These are phyloP conservation scores for Mucor circinelloides DNA, from an alignment of 371 early-diverging fungal species.

Conservation along the genomic window DNA sequence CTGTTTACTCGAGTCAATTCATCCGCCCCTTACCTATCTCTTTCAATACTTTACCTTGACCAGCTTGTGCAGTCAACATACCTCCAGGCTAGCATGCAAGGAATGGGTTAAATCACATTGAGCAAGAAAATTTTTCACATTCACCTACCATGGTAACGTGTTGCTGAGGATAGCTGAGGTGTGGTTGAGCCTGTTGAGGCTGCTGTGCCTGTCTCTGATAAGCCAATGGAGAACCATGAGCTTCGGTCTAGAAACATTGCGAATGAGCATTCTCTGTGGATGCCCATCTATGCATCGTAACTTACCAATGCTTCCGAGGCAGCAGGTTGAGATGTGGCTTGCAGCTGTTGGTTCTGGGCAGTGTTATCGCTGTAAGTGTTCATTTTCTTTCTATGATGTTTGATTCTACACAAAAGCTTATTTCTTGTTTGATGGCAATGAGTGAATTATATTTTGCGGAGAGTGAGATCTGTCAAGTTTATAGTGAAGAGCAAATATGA, in stretches of 20 bases:
- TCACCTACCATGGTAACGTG: conserved; percentile 14
- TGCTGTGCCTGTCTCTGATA: conserved; percentile 11
- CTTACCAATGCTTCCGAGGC: conserved; percentile 14
- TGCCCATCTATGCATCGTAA: background rate
- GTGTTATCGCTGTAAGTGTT: conserved; percentile 11
- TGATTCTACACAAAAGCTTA: conserved; percentile 1
- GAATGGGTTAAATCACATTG: background rate
- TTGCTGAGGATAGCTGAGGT: conserved; percentile 12
- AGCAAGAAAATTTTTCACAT: background rate
- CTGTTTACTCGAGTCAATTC: conserved; percentile 1
- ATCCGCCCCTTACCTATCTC: conserved; percentile 9
- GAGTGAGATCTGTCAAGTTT: conserved; percentile 27
- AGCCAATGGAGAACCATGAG: conserved; percentile 13
- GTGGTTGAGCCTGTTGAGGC: background rate
- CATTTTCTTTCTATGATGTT: background rate
- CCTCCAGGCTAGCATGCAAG: conserved; percentile 21
- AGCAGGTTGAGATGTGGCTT: conserved; percentile 15
- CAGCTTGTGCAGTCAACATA: conserved; percentile 37
- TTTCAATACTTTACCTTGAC: conserved; percentile 18
- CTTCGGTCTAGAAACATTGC: conserved; percentile 12
- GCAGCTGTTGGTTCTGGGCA: conserved; percentile 13
- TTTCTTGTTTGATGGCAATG: background rate
- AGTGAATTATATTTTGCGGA: conserved; percentile 13
- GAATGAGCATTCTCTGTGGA: background rate
- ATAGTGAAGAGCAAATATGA: conserved; percentile 19